Conservation (phyloP, 1,284 basidiomycete genomes). For the Hypsizygus ulmarius region DNA sequence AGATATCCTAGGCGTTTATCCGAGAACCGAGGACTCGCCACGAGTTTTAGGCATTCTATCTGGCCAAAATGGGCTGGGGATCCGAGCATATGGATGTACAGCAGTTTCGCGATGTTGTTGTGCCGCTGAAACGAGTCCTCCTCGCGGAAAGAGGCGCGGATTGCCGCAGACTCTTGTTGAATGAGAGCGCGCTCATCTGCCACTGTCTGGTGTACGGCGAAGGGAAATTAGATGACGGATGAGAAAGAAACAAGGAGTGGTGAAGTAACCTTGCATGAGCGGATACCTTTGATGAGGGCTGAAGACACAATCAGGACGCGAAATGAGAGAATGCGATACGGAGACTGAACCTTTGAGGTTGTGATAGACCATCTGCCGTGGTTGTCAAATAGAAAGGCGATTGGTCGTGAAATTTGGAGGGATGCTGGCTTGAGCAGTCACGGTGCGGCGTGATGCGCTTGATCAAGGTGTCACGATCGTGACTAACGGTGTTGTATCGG, state of each 20-base stretch:
- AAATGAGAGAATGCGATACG: conserved; percentile 8
- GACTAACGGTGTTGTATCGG: too few relatives aligned
- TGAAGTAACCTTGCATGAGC: conserved; percentile 78
- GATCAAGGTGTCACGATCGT: background rate
- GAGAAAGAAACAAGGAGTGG: conserved; percentile 6
- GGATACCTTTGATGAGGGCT: conserved; percentile 95
- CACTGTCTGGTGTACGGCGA: conserved; percentile 67
- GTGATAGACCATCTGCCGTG: conserved; percentile 70
- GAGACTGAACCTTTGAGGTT: conserved; percentile 80
- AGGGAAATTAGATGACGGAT: conserved; percentile 11
- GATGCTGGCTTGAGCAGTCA: background rate
- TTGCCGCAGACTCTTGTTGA: conserved; percentile 97
- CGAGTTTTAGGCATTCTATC: conserved; percentile 99
- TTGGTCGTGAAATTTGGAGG: conserved; percentile 1
- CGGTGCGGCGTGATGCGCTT: conserved; percentile 2
- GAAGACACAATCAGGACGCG: conserved; percentile 22
- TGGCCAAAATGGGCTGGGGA: conserved; percentile 99
- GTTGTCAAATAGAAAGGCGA: conserved; percentile 1
- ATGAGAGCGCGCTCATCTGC: conserved; percentile 98
- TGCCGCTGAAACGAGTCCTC: conserved; percentile 93
- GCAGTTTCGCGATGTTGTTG: conserved; percentile 96
- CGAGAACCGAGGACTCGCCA: conserved; percentile 95
- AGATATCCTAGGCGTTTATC: conserved; percentile 98
- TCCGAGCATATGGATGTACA: conserved; percentile 99
- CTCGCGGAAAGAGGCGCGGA: conserved; percentile 96